A percentile compares a stretch with the other conserved stretches of the same genome.
These are phyloP conservation scores for Cinnamomum micranthum DNA, from an alignment of 164 flowering plant species.

Conservation along the genomic window DNA sequence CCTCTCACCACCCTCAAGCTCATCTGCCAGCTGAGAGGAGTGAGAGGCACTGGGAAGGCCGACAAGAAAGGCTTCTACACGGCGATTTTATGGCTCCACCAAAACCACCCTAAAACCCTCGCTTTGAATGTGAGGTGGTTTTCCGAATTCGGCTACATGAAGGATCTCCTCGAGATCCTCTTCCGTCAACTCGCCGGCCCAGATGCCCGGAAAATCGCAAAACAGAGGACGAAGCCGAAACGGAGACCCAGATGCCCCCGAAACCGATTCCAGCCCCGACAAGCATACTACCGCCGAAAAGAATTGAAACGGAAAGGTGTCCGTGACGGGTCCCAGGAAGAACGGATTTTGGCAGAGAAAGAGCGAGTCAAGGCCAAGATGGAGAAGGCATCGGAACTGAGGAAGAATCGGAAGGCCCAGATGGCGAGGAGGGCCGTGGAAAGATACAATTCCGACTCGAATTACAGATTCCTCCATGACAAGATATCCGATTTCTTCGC, in stretches of 20 bases:
- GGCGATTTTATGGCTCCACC: conserved; percentile 39
- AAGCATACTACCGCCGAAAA: background rate
- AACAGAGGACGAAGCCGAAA: conserved; percentile 1
- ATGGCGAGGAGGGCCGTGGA: conserved; percentile 28
- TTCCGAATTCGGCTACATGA: conserved; percentile 33
- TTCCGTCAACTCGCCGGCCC: conserved; percentile 32
- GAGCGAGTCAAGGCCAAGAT: background rate
- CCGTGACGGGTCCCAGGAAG: conserved; percentile 1
- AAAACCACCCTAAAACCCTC: conserved; percentile 37
- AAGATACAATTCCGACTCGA: conserved; percentile 20
- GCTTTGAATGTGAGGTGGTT: conserved; percentile 21
- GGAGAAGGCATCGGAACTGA: background rate
- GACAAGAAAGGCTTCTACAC: conserved; percentile 39
- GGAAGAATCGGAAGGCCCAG: background rate
- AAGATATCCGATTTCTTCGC: conserved; percentile 25
- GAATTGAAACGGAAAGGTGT: background rate
- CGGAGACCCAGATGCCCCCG: no score
- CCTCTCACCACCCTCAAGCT: conserved; percentile 47
- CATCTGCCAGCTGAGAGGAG: conserved; percentile 50
- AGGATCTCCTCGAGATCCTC: conserved; percentile 36
- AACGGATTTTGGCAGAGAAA: background rate
- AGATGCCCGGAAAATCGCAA: conserved; percentile 19
- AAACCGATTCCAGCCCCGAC: background rate
- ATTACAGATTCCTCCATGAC: conserved; percentile 29
- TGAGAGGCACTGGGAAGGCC: conserved; percentile 48